These are phyloP conservation scores for Naegleria fowleri DNA, from an alignment of 208 protist species.

Conservation along the genomic window DNA sequence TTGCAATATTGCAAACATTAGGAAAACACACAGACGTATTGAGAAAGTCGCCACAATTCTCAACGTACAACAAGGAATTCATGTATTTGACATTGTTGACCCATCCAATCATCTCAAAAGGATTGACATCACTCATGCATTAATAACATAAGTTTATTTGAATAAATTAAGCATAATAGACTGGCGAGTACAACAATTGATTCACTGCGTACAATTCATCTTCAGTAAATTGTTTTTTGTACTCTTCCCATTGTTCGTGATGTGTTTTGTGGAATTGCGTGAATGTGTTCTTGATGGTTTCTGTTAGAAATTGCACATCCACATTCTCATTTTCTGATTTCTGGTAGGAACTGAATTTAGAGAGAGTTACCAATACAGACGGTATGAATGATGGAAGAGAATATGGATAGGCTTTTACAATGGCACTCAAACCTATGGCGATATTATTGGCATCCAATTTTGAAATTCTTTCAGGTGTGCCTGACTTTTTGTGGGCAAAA, in stretches of 20 bases:
- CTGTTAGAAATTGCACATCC: neutral
- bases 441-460: neutral
- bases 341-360: neutral
- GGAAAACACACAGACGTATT: neutral
- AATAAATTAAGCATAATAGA: constrained; percentile 19
- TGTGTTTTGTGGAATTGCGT: neutral
- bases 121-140: neutral
- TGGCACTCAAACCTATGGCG: neutral
- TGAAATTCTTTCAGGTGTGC: neutral
- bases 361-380: neutral
- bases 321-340: neutral
- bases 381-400: neutral
- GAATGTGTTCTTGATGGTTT: constrained; percentile 5
- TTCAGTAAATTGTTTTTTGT: constrained; percentile 2
- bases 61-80: neutral
- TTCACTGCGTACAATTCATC: neutral
- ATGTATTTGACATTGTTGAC: neutral
- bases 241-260: neutral
- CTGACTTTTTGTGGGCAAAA: neutral
- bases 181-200: neutral
- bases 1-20: neutral
- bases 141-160: neutral
- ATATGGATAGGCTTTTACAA: neutral
- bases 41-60: neutral
- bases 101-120: neutral